Conservation (phyloP, 2,329 filamentous ascomycete genomes). For the Teratosphaeria pseudoeucalypti region DNA sequence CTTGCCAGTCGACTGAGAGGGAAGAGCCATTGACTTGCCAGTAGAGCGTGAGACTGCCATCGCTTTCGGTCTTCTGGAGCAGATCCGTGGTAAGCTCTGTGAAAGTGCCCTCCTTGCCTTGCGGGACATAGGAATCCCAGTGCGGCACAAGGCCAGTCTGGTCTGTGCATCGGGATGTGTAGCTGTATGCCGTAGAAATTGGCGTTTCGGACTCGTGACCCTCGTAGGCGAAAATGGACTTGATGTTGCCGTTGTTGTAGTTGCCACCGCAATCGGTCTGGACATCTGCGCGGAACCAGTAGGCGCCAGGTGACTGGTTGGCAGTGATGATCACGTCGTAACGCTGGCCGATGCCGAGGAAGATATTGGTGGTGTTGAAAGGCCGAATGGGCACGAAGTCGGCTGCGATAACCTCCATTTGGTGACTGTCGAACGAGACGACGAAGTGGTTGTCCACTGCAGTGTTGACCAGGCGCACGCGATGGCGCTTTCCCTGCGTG, state of each 20-base stretch:
- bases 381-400: conserved; percentile 29
- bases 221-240: conserved; percentile 31
- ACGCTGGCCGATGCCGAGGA: conserved; percentile 31
- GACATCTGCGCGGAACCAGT: conserved; percentile 28
- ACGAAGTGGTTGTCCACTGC: conserved; percentile 35
- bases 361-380: conserved; percentile 20
- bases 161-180: conserved; percentile 32
- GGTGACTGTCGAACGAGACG: conserved; percentile 28
- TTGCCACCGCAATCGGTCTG: conserved; percentile 22
- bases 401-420: conserved; percentile 26
- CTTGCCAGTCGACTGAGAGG: conserved; percentile 33
- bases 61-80: conserved; percentile 19
- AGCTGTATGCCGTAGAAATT: conserved; percentile 19
- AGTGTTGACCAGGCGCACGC: conserved; percentile 37
- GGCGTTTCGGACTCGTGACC: conserved; percentile 22
- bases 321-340: conserved; percentile 32
- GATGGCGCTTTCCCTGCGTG: conserved; percentile 31
- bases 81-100: conserved; percentile 19
- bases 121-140: conserved; percentile 26
- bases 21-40: conserved; percentile 35
- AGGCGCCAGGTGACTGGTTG: conserved; percentile 23
- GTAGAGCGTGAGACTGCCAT: conserved; percentile 22
- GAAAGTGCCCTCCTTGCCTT: conserved; percentile 20
- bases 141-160: conserved; percentile 30
- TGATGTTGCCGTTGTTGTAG: conserved; percentile 22